Base-by-base conservation (phyloP, 176 grass and related monocot genomes). In the Bromus sterilis region DNA sequence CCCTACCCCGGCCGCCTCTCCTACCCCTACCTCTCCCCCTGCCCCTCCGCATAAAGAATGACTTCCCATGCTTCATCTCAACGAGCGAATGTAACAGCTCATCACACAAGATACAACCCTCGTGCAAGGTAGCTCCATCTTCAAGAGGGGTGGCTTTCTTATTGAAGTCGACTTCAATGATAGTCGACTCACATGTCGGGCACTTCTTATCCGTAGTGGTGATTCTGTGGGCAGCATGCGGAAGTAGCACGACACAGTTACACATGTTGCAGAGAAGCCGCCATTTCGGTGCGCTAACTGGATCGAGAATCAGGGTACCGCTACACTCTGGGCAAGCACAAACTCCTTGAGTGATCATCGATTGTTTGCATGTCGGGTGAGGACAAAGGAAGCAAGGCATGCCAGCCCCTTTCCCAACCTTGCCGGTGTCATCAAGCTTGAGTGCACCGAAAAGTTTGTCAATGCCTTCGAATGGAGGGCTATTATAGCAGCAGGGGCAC, bases 321-420 rank as follows among this genome's bases (percentile, higher is more conserved):
- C 76, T 87, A 59, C 95, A 98, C 81, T 98, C 95, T 44, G 95
- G 95, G 86, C 95, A 98, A 34, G 92, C 92, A 56, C 95, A 98
- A 23, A 98, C 95, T 51, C 95, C 95, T 89, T 93, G 92, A 11
- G 88, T 91, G 84, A 98, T 98, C 79, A 98, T 85, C 18, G 95
- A 98, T 44, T 98, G 92, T 51, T 89, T 87, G 66, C 95, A 98
- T 46, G 95, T 94, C 0, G 95, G 95, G 82, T 98, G 95, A 1
- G 84, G 92, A 62, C 95, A 98, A 44, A 93, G 95, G 90, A 93
- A 98, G 61, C 95, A 98, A 2, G 95, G 95, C 95, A 98, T 98
- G 68, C 92, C 95, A 35, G 86, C 92, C 11, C 92, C 92, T 80
- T 94, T 94, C 8, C 77, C 92, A 63, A 86, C 78, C 77, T 94